Evolutionary conservation across 2,329 filamentous ascomycete genomes (phyloP).

Genomic region (Aspergillus sergii): DNA sequence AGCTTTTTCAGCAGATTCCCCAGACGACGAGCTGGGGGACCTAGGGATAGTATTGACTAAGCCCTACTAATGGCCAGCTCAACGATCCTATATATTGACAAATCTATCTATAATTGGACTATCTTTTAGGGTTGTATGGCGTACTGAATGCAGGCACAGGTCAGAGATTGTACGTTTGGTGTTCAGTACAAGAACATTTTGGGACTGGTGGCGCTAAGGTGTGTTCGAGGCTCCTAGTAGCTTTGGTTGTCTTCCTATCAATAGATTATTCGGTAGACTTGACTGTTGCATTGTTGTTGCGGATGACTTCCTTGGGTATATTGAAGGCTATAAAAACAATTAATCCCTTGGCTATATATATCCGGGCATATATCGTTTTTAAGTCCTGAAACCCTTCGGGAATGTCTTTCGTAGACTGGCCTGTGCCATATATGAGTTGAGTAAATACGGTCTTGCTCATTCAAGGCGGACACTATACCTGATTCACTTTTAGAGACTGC

Average conservation of each 20-base stretch:
- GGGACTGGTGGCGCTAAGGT: not conserved
- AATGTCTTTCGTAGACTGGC: not conserved
- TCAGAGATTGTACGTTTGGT: not conserved
- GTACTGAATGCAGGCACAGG: not conserved
- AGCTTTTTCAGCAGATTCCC: slow-evolving; percentile 44
- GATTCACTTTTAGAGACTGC: not conserved
- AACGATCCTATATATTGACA: not conserved
- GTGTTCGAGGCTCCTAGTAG: not conserved
- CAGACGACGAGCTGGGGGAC: slow-evolving; percentile 40
- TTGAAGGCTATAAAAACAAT: not conserved
- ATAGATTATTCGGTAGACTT: not conserved
- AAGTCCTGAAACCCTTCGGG: not conserved
- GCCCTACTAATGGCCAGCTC: not conserved
- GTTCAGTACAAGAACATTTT: not conserved
- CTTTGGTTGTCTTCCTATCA: not conserved
- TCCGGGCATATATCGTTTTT: not conserved
- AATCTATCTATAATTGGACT: not conserved
- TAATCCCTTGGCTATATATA: not conserved
- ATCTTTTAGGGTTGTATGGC: not conserved
- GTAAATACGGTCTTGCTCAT: too few relatives aligned
- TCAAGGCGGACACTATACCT: not conserved
- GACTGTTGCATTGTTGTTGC: not conserved
- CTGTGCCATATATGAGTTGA: too few relatives aligned
- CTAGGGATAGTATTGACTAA: slow-evolving; percentile 57
- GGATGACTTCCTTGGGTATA: not conserved